A percentile compares a stretch with the other conserved stretches of the same genome.
phyloP scores from a whole-genome alignment of 2,329 filamentous ascomycete species.

The Fusarium coicis region DNA sequence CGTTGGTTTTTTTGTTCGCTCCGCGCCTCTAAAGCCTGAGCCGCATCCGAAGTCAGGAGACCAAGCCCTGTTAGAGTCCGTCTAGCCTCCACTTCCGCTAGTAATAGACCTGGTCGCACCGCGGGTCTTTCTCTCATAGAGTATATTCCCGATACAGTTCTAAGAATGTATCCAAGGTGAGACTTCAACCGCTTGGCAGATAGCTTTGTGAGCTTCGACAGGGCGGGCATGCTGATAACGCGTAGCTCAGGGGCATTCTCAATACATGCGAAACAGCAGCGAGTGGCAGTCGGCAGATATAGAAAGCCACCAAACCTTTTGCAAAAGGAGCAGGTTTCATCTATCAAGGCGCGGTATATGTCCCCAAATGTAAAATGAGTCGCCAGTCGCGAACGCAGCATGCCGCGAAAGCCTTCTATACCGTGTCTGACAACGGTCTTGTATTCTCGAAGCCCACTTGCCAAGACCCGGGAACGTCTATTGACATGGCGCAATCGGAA shows the following conservation, averaged over 20 bases:
- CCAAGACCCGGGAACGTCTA: background rate
- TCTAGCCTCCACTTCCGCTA: background rate
- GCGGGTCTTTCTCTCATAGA: background rate
- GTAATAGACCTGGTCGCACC: background rate
- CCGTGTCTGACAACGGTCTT: background rate
- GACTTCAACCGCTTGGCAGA: background rate
- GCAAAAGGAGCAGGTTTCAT: background rate
- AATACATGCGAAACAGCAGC: background rate
- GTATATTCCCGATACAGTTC: background rate
- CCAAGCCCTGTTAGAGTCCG: background rate
- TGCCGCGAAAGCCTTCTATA: background rate
- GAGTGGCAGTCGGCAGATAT: background rate
- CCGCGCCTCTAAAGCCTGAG: accelerated
- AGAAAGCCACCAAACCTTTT: background rate
- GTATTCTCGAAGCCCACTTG: background rate
- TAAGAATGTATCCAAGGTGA: accelerated
- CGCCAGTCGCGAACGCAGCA: background rate
- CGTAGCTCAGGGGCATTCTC: background rate
- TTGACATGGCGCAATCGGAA: background rate
- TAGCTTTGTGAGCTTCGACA: background rate
- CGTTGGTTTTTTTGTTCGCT: background rate
- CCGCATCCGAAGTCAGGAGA: background rate
- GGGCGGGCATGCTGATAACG: background rate
- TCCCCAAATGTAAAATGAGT: background rate
- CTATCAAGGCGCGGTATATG: background rate